phyloP scores from a whole-genome alignment of 2,329 filamentous ascomycete species.

The Sclerotinia trifoliorum region DNA sequence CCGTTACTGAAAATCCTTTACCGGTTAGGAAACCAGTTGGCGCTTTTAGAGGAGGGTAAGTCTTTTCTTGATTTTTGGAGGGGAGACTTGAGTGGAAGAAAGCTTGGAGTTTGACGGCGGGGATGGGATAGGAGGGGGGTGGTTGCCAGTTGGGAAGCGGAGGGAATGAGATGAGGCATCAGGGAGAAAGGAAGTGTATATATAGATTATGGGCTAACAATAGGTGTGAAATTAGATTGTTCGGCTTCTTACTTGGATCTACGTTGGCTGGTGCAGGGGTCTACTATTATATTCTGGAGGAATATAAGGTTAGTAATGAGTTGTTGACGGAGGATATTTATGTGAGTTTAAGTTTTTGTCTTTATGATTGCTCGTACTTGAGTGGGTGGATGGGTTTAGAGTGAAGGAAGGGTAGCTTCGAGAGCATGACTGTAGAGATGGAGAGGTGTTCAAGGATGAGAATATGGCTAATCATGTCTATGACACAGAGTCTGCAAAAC shows the following conservation, averaged over 20 bases:
- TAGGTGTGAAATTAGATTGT: conserved; percentile 56
- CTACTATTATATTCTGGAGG: conserved; percentile 89
- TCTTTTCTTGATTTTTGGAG: conserved; percentile 26
- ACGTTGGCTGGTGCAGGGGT: conserved; percentile 75
- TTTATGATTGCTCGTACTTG: conserved; percentile 1
- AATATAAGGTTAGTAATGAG: conserved; percentile 93
- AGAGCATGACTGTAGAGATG: neutral
- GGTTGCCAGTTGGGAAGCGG: neutral
- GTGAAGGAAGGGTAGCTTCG: neutral
- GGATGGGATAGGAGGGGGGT: neutral
- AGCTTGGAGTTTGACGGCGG: neutral
- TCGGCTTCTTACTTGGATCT: conserved; percentile 87
- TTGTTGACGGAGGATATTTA: conserved; percentile 94
- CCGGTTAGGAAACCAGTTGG: conserved; percentile 65
- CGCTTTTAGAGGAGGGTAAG: conserved; percentile 71
- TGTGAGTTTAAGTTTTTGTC: conserved; percentile 58
- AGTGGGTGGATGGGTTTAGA: neutral
- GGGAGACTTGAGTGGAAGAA: neutral
- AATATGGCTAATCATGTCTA: neutral
- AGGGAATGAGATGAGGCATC: neutral
- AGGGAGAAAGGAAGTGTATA: neutral
- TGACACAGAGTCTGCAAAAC: conserved; percentile 72
- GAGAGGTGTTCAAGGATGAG: neutral
- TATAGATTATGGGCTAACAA: neutral
- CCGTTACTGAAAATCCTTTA: conserved; percentile 37